Evolutionary conservation across 2,329 filamentous ascomycete genomes (phyloP).

Genomic region (Fragosphaeria purpurea): DNA sequence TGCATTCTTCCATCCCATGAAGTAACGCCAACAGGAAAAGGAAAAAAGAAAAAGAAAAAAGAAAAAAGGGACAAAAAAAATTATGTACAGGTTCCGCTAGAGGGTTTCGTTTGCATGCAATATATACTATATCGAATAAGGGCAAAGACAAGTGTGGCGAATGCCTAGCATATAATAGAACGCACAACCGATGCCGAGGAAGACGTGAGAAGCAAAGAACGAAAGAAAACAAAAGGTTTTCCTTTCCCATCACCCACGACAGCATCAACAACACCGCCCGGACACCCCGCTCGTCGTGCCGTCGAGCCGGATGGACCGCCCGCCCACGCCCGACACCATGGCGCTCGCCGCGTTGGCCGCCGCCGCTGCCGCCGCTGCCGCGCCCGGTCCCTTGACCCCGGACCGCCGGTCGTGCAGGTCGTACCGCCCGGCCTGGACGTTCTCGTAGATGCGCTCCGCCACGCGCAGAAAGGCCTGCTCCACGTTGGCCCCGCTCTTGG

Average conservation of each 20-base stretch:
- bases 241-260: too few relatives aligned
- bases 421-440: conserved; percentile 91
- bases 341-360: conserved; percentile 21
- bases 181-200: too few relatives aligned
- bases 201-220: too few relatives aligned
- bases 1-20: too few relatives aligned
- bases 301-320: conserved; percentile 31
- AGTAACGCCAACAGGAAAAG: too few relatives aligned
- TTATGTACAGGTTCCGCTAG: too few relatives aligned
- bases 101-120: too few relatives aligned
- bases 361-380: conserved; percentile 3
- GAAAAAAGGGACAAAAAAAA: background rate
- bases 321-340: conserved; percentile 26
- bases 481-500: conserved; percentile 90
- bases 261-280: too few relatives aligned
- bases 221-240: too few relatives aligned
- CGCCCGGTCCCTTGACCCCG: conserved; percentile 68
- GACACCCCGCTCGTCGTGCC: conserved; percentile 11
- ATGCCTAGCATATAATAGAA: too few relatives aligned
- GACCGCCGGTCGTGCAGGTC: conserved; percentile 87
- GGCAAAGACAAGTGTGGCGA: too few relatives aligned
- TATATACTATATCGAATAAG: too few relatives aligned
- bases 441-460: conserved; percentile 89
- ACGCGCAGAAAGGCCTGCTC: conserved; percentile 90
- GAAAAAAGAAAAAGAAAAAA: background rate